Percentiles rank a stretch among this genome's conserved stretches.
Evolutionary conservation across 139 green algal genomes (phyloP).

Genomic region (Chlorella sp.): DNA sequence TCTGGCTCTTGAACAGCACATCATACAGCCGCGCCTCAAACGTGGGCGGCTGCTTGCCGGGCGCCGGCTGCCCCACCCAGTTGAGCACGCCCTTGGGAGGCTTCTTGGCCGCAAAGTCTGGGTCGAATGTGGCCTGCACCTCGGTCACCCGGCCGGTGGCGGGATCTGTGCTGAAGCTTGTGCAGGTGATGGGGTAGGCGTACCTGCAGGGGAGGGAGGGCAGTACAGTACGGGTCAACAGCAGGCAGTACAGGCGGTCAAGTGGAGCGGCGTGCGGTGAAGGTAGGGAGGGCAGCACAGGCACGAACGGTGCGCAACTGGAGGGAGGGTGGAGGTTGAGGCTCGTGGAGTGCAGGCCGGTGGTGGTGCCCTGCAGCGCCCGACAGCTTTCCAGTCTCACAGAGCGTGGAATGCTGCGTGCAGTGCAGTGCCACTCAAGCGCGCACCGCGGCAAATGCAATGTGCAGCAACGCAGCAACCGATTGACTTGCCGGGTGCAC

Average conservation of each 20-base stretch:
- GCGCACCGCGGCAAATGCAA: too few relatives aligned
- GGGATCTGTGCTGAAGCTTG: slow-evolving; percentile 59
- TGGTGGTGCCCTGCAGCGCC: too few relatives aligned
- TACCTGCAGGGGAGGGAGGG: slow-evolving; percentile 70
- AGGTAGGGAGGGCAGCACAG: too few relatives aligned
- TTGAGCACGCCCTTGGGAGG: slow-evolving; percentile 91
- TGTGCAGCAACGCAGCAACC: too few relatives aligned
- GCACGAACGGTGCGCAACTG: too few relatives aligned
- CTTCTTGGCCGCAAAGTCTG: slow-evolving; percentile 48
- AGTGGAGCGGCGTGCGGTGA: neutral
- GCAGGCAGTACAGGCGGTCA: neutral
- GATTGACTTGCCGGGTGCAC: too few relatives aligned
- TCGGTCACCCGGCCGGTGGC: slow-evolving; percentile 67
- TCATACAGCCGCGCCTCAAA: slow-evolving; percentile 90
- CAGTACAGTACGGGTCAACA: neutral
- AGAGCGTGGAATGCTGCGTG: too few relatives aligned
- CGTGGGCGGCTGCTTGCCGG: slow-evolving; percentile 69
- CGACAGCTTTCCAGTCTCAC: too few relatives aligned
- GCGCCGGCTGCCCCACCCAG: slow-evolving; percentile 89
- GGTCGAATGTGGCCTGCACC: slow-evolving; percentile 70
- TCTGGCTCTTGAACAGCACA: slow-evolving; percentile 79
- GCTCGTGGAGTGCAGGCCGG: too few relatives aligned
- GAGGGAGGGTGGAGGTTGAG: too few relatives aligned
- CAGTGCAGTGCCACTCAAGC: too few relatives aligned
- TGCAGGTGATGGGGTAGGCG: slow-evolving; percentile 89